Evolutionary conservation across 208 protist species (phyloP).

Genomic region (Leishmania aethiopica): DNA sequence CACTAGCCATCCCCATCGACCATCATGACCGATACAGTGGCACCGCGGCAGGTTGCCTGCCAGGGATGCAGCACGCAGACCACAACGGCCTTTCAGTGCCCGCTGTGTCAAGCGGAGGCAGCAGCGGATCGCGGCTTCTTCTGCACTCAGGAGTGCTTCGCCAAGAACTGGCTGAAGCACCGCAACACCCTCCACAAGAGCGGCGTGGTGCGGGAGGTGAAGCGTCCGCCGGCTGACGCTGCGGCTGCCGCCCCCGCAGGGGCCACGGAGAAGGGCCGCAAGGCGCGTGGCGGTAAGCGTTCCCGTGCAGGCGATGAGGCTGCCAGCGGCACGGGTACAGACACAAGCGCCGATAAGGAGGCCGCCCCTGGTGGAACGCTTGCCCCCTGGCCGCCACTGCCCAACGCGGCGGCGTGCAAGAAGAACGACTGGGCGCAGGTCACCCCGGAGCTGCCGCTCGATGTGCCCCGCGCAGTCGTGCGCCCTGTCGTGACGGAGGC

Average conservation of each 20-base stretch:
- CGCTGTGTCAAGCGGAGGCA: slow-evolving; percentile 79
- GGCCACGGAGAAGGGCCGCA: background rate
- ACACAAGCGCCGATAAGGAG: background rate
- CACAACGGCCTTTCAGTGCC: slow-evolving; percentile 71
- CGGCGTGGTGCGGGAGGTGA: slow-evolving; percentile 61
- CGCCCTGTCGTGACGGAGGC: slow-evolving; percentile 22
- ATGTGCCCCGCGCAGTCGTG: slow-evolving; percentile 48
- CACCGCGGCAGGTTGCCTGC: slow-evolving; percentile 29
- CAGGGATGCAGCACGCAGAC: slow-evolving; percentile 60
- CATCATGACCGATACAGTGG: background rate
- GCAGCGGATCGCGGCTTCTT: slow-evolving; percentile 72
- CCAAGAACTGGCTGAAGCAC: slow-evolving; percentile 76
- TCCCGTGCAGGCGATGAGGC: slow-evolving; percentile 1
- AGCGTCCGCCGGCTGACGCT: slow-evolving; percentile 10
- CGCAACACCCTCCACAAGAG: slow-evolving; percentile 72
- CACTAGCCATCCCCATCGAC: background rate
- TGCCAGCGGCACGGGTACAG: background rate
- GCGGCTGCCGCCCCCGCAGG: background rate
- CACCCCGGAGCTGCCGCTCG: slow-evolving; percentile 34
- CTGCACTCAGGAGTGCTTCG: slow-evolving; percentile 86
- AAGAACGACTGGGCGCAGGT: slow-evolving; percentile 25
- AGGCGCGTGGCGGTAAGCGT: background rate
- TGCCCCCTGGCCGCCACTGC: slow-evolving; percentile 51
- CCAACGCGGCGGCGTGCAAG: slow-evolving; percentile 20
- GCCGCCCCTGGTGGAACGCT: background rate